Conservation (phyloP, 176 grass and related monocot genomes). For the Bromus sterilis region DNA sequence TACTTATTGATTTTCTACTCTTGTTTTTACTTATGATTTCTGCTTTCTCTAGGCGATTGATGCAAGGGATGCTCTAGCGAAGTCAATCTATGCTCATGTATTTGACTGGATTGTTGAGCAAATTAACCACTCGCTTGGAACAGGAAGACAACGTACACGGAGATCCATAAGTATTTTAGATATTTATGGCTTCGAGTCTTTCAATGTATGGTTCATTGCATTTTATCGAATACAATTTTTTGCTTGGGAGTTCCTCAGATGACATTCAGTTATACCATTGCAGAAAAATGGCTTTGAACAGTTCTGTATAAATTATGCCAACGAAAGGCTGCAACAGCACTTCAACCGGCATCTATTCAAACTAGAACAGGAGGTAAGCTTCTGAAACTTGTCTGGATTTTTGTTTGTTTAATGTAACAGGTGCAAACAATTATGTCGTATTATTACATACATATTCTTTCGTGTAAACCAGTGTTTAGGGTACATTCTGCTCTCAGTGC, state of each 20-base stretch:
- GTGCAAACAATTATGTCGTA: background rate
- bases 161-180: slow-evolving; percentile 98
- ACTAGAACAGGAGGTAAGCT: slow-evolving; percentile 80
- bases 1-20: background rate
- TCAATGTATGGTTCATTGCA: slow-evolving; percentile 53
- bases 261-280: slow-evolving; percentile 22
- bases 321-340: slow-evolving; percentile 95
- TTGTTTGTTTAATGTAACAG: background rate
- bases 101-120: slow-evolving; percentile 92
- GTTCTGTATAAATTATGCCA: slow-evolving; percentile 99
- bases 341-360: slow-evolving; percentile 96
- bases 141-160: slow-evolving; percentile 36
- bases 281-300: slow-evolving; percentile 98
- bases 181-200: slow-evolving; percentile 98
- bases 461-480: slow-evolving; percentile 1
- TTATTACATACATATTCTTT: background rate
- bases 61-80: slow-evolving; percentile 87
- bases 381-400: slow-evolving; percentile 3
- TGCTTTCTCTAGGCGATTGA: slow-evolving; percentile 65
- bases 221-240: slow-evolving; percentile 20
- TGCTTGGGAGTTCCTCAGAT: background rate
- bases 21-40: slow-evolving; percentile 6
- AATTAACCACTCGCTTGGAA: slow-evolving; percentile 78
- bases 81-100: slow-evolving; percentile 80
- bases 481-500: background rate